phyloP scores from a whole-genome alignment of 345 rosid genomes.

The Salix udensis region DNA sequence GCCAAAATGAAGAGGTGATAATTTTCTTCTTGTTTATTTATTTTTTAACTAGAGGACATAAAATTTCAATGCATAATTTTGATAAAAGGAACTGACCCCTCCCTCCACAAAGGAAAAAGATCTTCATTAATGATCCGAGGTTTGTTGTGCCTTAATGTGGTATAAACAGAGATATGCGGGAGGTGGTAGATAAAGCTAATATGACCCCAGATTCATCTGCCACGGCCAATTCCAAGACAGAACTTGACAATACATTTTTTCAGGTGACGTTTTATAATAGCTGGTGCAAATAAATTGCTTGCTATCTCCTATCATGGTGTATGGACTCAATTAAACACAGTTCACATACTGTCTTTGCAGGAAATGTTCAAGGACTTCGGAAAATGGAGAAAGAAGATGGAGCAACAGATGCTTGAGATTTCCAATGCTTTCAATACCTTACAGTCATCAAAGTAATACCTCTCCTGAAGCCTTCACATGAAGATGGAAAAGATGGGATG shows the following conservation, averaged over 20 bases:
- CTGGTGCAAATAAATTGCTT: background rate
- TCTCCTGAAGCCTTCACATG: constrained; percentile 9
- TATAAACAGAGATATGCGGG: constrained; percentile 49
- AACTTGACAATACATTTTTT: constrained; percentile 46
- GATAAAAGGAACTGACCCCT: background rate
- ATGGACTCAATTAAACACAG: background rate
- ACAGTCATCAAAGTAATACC: constrained; percentile 42
- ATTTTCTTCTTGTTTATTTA: background rate
- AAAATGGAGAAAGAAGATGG: constrained; percentile 76
- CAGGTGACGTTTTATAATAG: constrained; percentile 47
- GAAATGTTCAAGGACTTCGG: constrained; percentile 64
- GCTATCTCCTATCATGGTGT: background rate
- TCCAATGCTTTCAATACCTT: constrained; percentile 46
- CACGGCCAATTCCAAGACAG: constrained; percentile 48
- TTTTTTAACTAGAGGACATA: background rate
- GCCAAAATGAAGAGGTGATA: constrained; percentile 56
- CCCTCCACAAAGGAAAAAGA: background rate
- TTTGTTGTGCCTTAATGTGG: constrained; percentile 13
- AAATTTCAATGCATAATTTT: background rate
- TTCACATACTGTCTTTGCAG: constrained; percentile 32
- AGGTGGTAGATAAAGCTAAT: constrained; percentile 44
- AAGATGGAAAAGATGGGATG: constrained; percentile 22
- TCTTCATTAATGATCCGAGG: background rate
- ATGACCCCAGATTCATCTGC: constrained; percentile 64
- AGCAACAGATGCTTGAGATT: constrained; percentile 66